Conservation (phyloP, 805 yeast species). For the Starmerella vaccinii region DNA sequence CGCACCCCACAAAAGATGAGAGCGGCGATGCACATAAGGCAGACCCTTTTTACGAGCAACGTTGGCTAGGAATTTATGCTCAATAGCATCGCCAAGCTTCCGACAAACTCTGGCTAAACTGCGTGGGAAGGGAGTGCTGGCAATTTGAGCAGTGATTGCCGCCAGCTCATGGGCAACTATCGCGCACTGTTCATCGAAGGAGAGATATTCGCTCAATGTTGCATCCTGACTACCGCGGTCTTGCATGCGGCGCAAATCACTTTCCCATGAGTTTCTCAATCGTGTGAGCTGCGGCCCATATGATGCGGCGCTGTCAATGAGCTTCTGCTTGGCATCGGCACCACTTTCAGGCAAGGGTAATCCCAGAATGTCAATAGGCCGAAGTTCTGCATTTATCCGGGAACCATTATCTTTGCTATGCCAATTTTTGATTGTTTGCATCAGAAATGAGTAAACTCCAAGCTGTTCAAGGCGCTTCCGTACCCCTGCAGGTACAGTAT, state of each 20-base stretch:
- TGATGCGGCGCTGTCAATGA: neutral
- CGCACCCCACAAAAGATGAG: slow-evolving; percentile 13
- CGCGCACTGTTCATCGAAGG: slow-evolving; percentile 6
- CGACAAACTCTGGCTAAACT: slow-evolving; percentile 16
- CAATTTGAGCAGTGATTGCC: neutral
- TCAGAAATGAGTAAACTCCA: neutral
- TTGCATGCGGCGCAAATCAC: neutral
- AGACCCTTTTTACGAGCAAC: neutral
- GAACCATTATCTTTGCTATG: neutral
- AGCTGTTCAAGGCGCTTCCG: neutral
- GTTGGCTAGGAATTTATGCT: slow-evolving; percentile 8
- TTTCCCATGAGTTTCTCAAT: neutral
- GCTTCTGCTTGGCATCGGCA: neutral
- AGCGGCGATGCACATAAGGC: slow-evolving; percentile 7
- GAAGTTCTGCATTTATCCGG: neutral
- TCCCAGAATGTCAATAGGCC: neutral
- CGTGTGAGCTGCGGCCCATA: neutral
- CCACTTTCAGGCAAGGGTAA: neutral
- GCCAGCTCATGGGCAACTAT: slow-evolving; percentile 13
- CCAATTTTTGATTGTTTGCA: neutral
- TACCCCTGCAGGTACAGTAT: neutral
- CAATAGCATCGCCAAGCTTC: slow-evolving; percentile 14
- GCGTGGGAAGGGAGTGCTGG: slow-evolving; percentile 10
- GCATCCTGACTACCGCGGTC: neutral
- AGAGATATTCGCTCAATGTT: neutral